Percentiles rank a stretch among this genome's conserved stretches.
These are phyloP conservation scores for Neurospora sp. DNA, from an alignment of 495 filamentous ascomycete species.

Conservation along the genomic window DNA sequence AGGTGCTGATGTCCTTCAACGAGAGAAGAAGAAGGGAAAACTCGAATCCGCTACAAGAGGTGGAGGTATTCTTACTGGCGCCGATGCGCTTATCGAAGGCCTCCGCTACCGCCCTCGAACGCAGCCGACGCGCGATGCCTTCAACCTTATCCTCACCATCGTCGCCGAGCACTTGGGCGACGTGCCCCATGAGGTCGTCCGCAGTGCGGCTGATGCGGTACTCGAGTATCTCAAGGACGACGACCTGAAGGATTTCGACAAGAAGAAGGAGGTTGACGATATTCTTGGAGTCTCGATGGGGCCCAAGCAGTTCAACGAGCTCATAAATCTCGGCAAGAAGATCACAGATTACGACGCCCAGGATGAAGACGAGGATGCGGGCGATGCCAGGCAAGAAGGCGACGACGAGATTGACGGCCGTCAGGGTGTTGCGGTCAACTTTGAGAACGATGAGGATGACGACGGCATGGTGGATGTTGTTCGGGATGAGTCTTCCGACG, in stretches of 20 bases:
- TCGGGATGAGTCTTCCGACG: slow-evolving; percentile 77
- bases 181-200: slow-evolving; percentile 81
- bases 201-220: slow-evolving; percentile 90
- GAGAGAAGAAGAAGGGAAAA: slow-evolving; percentile 83
- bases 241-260: slow-evolving; percentile 93
- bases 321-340: slow-evolving; percentile 96
- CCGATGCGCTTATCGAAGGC: slow-evolving; percentile 81
- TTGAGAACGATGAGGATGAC: slow-evolving; percentile 87
- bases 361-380: slow-evolving; percentile 90
- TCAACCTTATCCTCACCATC: slow-evolving; percentile 87
- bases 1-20: slow-evolving; percentile 75
- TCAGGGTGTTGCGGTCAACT: slow-evolving; percentile 94
- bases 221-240: slow-evolving; percentile 91
- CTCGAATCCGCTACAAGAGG: slow-evolving; percentile 61
- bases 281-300: slow-evolving; percentile 71
- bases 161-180: slow-evolving; percentile 84
- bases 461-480: slow-evolving; percentile 72
- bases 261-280: slow-evolving; percentile 96
- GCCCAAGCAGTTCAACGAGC: slow-evolving; percentile 90
- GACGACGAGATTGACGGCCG: slow-evolving; percentile 84
- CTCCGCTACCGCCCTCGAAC: slow-evolving; percentile 78
- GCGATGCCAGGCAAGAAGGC: slow-evolving; percentile 51
- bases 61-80: slow-evolving; percentile 71
- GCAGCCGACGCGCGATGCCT: slow-evolving; percentile 85
- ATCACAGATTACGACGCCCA: slow-evolving; percentile 98